Conservation (phyloP, 495 filamentous ascomycete species). For the Xylona heveae region DNA sequence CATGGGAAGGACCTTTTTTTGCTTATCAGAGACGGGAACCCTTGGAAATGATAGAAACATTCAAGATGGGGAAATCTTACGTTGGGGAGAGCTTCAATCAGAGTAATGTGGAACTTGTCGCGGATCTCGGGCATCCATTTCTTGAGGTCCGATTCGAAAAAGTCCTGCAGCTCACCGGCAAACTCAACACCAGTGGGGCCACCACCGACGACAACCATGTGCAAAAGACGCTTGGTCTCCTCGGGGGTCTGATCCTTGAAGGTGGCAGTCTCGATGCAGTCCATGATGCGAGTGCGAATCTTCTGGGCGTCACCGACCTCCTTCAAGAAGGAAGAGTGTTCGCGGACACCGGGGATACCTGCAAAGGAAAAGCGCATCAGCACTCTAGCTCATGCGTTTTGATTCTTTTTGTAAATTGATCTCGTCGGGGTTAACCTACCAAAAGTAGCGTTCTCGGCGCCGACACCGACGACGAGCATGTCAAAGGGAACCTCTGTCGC, state of each 20-base stretch:
- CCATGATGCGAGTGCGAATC: constrained; percentile 97
- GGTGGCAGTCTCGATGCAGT: constrained; percentile 92
- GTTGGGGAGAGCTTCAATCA: constrained; percentile 95
- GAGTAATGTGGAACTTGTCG: constrained; percentile 86
- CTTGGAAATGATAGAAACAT: not conserved
- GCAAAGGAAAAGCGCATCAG: constrained; percentile 4
- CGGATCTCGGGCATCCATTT: constrained; percentile 94
- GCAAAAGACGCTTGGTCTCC: constrained; percentile 81
- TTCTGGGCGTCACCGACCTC: constrained; percentile 88
- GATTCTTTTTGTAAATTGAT: no score
- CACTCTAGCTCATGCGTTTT: no score
- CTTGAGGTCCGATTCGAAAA: constrained; percentile 92
- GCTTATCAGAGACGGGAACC: not conserved
- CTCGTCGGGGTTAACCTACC: constrained; percentile 26
- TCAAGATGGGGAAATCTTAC: constrained; percentile 14
- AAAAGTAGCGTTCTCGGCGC: constrained; percentile 96
- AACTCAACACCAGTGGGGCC: constrained; percentile 97
- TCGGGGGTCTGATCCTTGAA: constrained; percentile 93
- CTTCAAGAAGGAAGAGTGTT: constrained; percentile 95
- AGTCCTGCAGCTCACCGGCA: constrained; percentile 93
- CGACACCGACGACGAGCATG: constrained; percentile 92
- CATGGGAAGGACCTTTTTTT: constrained; percentile 53
- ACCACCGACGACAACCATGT: constrained; percentile 98
- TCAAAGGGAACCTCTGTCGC: constrained; percentile 90
- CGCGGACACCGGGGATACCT: constrained; percentile 81